Evolutionary conservation across 495 filamentous ascomycete genomes (phyloP), one percentile per base, ranked within the genome.

Genomic region (Viridothelium virens): DNA sequence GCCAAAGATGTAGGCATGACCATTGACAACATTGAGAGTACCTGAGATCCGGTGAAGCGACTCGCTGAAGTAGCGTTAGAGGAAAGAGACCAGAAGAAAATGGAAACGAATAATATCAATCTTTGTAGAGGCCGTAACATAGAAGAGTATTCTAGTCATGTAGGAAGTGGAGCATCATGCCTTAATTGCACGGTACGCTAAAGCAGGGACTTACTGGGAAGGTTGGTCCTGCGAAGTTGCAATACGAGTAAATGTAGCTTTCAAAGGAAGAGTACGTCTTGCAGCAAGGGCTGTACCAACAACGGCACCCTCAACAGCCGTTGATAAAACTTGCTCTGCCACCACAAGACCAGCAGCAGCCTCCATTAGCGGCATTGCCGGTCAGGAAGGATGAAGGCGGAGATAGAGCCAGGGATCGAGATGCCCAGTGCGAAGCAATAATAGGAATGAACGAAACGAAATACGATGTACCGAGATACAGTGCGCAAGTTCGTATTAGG

Each of bases 1-100:
- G 9, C 82, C 82, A 65, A 83, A 82, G 62, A 84, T 77, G 70
- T 82, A 79, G 10, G 77, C 77, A 56, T 77, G 79, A 63, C 79
- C 71, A 56, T 69, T 69, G 63, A 81, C 67, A 34, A 81, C 71
- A 25, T 79, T 82, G 50, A 83, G 73, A 16, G 77, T 77, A 70
- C 83, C 79, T 62, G 77, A 66, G 2, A 76, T 74, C 36, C 83
- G 77, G 16, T 76, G 77, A 16, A 56, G 64, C 33, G 63, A 53
- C 6, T 56, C 61, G 37, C 38, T 41, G 37, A n/a, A 25, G 5
- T 33, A 2, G 14, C 4, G 10, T 63, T 7, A 41, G 41, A 63
- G 37, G 25, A 18, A 14, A 38, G 9, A 41, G 25, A 63, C 33
- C 14, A 44, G 41, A 14, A 44, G 14, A 44, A 44, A 44, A 25